phyloP scores from a whole-genome alignment of 805 yeast species.

The Saccharomycopsis malanga region DNA sequence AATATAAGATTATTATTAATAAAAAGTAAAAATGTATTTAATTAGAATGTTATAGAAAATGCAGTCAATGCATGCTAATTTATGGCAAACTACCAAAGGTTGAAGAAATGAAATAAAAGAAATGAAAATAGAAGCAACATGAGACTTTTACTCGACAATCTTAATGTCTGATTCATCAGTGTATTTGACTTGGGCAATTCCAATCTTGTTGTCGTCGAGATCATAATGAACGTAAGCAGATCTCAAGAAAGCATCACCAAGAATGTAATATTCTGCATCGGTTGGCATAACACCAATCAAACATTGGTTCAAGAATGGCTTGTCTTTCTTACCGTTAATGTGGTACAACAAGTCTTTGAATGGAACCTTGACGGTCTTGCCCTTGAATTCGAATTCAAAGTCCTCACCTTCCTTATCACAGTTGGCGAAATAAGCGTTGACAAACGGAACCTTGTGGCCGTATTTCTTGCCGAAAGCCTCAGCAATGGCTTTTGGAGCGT shows the following conservation, averaged over 20 bases:
- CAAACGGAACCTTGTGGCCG: slow-evolving; percentile 30
- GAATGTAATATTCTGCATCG: slow-evolving; percentile 32
- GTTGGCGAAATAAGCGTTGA: slow-evolving; percentile 40
- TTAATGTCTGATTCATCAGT: slow-evolving; percentile 25
- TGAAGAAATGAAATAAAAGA: neutral
- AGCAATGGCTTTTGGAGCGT: slow-evolving; percentile 36
- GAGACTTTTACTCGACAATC: slow-evolving; percentile 1
- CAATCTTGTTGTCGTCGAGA: slow-evolving; percentile 37
- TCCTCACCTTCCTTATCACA: slow-evolving; percentile 36
- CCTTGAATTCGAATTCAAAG: slow-evolving; percentile 50
- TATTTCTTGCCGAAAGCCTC: slow-evolving; percentile 23
- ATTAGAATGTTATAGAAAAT: too few relatives aligned
- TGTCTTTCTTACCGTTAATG: slow-evolving; percentile 20
- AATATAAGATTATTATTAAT: too few relatives aligned
- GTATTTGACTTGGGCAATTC: slow-evolving; percentile 40
- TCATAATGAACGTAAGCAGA: slow-evolving; percentile 50
- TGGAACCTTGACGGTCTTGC: slow-evolving; percentile 46
- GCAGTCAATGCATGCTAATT: too few relatives aligned
- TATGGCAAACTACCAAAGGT: too few relatives aligned
- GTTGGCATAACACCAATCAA: slow-evolving; percentile 37
- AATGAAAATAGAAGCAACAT: neutral
- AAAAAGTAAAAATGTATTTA: too few relatives aligned
- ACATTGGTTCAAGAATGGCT: slow-evolving; percentile 30
- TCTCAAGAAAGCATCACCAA: slow-evolving; percentile 51
- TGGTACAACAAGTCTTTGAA: slow-evolving; percentile 29